Percentiles rank a stretch among this genome's conserved stretches.
These are phyloP conservation scores for Dictyostelium purpureum DNA, from an alignment of 78 protist species.

Conservation along the genomic window DNA sequence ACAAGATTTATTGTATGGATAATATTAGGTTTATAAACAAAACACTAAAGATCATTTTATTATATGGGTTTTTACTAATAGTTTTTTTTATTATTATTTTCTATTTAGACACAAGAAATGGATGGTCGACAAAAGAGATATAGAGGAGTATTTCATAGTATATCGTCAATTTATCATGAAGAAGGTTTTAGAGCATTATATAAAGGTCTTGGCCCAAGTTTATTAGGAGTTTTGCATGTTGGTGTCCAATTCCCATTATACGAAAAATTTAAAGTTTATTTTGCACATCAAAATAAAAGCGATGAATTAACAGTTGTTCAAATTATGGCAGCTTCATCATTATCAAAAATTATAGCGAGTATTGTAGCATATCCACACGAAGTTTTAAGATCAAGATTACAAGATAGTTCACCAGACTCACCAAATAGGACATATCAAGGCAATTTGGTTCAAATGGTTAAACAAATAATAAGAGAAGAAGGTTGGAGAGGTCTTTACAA, in stretches of 20 bases:
- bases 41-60: too few species aligned
- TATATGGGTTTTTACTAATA: too few species aligned
- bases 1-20: constrained; percentile 82
- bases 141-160: constrained; percentile 49
- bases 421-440: constrained; percentile 35
- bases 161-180: constrained; percentile 49
- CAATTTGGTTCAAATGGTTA: background rate
- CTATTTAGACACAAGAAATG: constrained; percentile 70
- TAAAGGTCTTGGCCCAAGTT: constrained; percentile 86
- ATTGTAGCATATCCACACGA: constrained; percentile 91
- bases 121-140: constrained; percentile 41
- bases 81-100: background rate
- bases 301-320: background rate
- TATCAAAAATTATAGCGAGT: constrained; percentile 84
- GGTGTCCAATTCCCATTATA: constrained; percentile 92
- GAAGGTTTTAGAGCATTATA: constrained; percentile 85
- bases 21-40: too few species aligned
- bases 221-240: constrained; percentile 89
- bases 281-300: background rate
- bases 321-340: constrained; percentile 78
- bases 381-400: constrained; percentile 83
- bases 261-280: constrained; percentile 74
- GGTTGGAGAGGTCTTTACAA: constrained; percentile 86
- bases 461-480: constrained; percentile 60
- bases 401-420: constrained; percentile 71